Evolutionary conservation across 495 filamentous ascomycete genomes (phyloP).

Genomic region (Penicillium cinerascens): DNA sequence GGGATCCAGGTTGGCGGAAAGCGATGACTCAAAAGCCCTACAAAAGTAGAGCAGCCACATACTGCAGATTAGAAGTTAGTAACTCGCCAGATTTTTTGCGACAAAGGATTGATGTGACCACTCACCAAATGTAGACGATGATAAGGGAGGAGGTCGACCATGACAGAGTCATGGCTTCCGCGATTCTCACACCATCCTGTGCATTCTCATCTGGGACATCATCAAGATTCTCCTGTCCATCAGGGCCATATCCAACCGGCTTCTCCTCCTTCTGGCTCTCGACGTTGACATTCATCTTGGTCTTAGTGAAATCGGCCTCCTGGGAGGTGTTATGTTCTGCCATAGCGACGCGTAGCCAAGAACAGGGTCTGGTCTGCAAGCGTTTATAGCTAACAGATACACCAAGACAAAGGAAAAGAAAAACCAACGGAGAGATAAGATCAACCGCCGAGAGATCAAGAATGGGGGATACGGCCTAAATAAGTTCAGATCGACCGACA

Average conservation of each 20-base stretch:
- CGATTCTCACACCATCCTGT: conserved; percentile 34
- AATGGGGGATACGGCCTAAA: not conserved
- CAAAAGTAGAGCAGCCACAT: conserved; percentile 45
- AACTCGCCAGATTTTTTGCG: not conserved
- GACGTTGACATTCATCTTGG: conserved; percentile 3
- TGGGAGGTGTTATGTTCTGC: not conserved
- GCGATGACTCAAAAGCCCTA: conserved; percentile 32
- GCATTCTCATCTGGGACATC: conserved; percentile 12
- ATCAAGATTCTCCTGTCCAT: not conserved
- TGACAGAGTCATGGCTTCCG: conserved; percentile 32
- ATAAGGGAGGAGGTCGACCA: conserved; percentile 33
- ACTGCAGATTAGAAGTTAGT: not conserved
- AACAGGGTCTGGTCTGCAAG: not conserved
- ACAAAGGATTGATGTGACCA: not conserved
- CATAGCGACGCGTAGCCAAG: not conserved
- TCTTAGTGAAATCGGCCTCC: not conserved
- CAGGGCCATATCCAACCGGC: not conserved
- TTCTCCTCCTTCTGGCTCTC: conserved; percentile 1
- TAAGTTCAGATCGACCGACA: not conserved
- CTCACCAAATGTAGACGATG: conserved; percentile 17
- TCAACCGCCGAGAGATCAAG: not conserved
- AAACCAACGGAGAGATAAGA: not conserved
- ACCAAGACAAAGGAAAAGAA: not conserved
- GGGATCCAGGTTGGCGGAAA: conserved; percentile 23
- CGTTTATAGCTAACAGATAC: not conserved